A percentile compares a stretch with the other conserved stretches of the same genome.
Conservation (phyloP, 2,329 filamentous ascomycete genomes). For the Aspergillus uvarum region DNA sequence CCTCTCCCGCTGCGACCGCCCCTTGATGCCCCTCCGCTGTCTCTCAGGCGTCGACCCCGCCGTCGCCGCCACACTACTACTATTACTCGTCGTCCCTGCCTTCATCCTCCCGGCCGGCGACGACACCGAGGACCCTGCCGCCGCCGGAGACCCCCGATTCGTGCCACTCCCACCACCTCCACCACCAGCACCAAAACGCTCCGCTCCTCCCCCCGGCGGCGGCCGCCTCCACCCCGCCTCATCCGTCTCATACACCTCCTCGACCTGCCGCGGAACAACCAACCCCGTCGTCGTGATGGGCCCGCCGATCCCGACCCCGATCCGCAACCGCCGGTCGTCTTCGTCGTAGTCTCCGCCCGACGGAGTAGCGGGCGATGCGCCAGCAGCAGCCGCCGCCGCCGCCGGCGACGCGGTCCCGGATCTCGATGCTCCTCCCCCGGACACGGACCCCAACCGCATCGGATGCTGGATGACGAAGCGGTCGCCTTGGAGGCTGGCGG, state of each 20-base stretch:
- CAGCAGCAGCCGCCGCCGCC: background rate
- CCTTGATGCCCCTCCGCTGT: conserved; percentile 12
- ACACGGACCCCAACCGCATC: background rate
- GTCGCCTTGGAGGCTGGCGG: conserved; percentile 30
- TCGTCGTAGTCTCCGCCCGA: too few relatives aligned
- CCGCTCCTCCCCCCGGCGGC: background rate
- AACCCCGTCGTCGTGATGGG: background rate
- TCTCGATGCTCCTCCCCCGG: background rate
- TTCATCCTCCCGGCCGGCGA: conserved; percentile 6
- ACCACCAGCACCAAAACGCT: too few relatives aligned
- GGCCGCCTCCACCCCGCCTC: conserved; percentile 25
- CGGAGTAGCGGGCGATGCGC: background rate
- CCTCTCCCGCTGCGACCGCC: conserved; percentile 17
- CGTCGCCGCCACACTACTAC: conserved; percentile 15
- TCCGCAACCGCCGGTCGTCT: background rate
- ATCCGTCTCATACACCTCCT: conserved; percentile 25
- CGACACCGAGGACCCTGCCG: conserved; percentile 10
- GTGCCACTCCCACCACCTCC: background rate
- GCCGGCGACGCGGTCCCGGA: background rate
- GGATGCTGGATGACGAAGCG: conserved; percentile 26
- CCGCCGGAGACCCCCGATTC: conserved; percentile 4
- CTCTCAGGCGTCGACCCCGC: conserved; percentile 6
- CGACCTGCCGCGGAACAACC: conserved; percentile 18
- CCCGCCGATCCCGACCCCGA: background rate
- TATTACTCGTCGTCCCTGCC: background rate